phyloP scores from a whole-genome alignment of 2,329 filamentous ascomycete genomes.

The Colletotrichum sp. region DNA sequence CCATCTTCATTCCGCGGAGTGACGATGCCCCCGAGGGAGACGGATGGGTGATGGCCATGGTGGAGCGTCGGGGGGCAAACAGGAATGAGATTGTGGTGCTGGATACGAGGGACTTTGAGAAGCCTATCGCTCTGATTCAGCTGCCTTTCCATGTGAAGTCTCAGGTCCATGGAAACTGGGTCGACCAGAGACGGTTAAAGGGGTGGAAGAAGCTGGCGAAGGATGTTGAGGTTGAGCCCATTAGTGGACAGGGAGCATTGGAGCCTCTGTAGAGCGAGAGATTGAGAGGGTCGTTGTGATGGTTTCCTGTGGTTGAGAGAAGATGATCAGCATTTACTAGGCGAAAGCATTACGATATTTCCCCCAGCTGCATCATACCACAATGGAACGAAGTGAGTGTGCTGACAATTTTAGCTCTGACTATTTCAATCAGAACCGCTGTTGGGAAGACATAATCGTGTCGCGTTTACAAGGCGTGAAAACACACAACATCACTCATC shows the following conservation, averaged over 20 bases:
- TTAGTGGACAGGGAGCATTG: neutral
- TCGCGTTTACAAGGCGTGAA: no score
- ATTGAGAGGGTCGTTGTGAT: neutral
- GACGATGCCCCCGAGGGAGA: constrained; percentile 39
- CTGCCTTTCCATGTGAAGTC: constrained; percentile 37
- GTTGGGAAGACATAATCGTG: no score
- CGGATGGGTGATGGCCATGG: constrained; percentile 39
- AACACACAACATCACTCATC: no score
- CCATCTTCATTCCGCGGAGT: constrained; percentile 41
- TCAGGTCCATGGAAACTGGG: constrained; percentile 37
- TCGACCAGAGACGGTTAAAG: constrained; percentile 31
- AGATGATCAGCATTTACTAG: neutral
- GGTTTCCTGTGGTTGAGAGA: no score
- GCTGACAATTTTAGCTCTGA: no score
- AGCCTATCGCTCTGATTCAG: constrained; percentile 42
- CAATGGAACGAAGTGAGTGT: no score
- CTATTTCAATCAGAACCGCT: no score
- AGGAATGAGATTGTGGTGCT: constrained; percentile 44
- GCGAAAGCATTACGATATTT: neutral
- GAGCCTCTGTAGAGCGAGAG: neutral
- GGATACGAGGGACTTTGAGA: constrained; percentile 40
- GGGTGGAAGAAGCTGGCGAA: neutral
- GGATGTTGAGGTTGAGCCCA: neutral
- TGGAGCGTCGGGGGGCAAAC: constrained; percentile 24
- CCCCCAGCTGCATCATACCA: neutral